A percentile compares a stretch with the other conserved stretches of the same genome.
Conservation (phyloP, 2,329 filamentous ascomycete species). For the Trichoderma atroviride region DNA sequence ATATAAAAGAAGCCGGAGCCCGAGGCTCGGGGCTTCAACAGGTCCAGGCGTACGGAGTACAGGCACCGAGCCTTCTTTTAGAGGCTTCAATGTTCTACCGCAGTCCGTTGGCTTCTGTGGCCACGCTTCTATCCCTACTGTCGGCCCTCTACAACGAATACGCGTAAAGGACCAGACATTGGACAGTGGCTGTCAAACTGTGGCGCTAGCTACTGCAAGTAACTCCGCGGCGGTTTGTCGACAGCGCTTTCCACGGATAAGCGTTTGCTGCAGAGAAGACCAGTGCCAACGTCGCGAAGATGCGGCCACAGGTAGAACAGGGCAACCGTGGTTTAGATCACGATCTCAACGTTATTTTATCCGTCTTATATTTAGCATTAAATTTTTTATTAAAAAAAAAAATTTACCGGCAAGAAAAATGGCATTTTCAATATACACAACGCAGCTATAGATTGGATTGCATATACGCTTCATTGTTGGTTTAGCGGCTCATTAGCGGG, state of each 20-base stretch:
- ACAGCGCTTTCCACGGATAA: background rate
- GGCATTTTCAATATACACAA: background rate
- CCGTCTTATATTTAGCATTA: no score
- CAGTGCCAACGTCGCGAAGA: no score
- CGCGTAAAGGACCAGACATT: background rate
- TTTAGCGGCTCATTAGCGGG: background rate
- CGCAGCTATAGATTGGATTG: background rate
- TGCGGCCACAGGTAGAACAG: background rate
- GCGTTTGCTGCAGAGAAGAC: no score
- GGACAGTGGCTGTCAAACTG: background rate
- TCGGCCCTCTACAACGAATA: background rate
- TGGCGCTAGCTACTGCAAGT: background rate
- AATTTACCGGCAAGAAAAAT: background rate
- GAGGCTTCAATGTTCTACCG: background rate
- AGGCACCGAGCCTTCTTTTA: no score
- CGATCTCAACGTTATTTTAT: background rate
- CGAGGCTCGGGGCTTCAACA: background rate
- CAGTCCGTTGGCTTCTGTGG: conserved; percentile 24
- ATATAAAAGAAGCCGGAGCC: background rate
- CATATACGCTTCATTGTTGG: background rate
- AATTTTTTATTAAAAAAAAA: no score
- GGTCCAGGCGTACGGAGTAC: background rate
- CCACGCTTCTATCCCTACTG: background rate
- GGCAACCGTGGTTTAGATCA: background rate
- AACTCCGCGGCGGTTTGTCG: no score